Base-by-base conservation (phyloP, 257 asterid species). In the Galeopsis tetrahit region DNA sequence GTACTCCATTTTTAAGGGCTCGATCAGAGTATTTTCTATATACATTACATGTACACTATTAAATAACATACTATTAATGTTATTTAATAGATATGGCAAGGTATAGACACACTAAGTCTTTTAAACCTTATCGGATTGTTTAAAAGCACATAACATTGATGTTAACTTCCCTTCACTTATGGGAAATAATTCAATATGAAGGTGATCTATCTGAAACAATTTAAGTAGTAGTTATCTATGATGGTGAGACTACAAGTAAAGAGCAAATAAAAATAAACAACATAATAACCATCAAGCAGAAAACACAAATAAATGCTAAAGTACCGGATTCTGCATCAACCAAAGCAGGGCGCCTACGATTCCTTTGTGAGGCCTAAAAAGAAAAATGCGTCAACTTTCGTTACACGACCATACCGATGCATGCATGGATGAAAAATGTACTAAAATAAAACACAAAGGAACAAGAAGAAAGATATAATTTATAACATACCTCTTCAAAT, bases 251-350 rank as follows among this genome's bases (percentile, higher is more conserved):
- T 6, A 51, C 14, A 9, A 46, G 72, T 21, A 15, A 32, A 62
- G 39, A 11, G 53, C 64, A 43, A 32, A 32, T 8, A 34, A 57
- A 43, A 32, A 32, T 8, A 34, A 46, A 33, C 33, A 56, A 53
- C 39, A 68, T 11, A 28, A 33, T 13, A 42, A 15, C 1, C 56
- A 43, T 6, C 17, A 53, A 43, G 62, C 14, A 65, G 58, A 51
- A 36, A 36, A 14, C 10, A 74, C 44, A 48, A 7, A 33, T 5
- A 34, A 8, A 76, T 46, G 36, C 36, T 3, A 8, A 56, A 58
- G 66, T 87, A 93, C 97, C 97, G 77, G 89, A 78, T 5, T 91
- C 98, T 14, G 86, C 82, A 75, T 93, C 97, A 84, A 88, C 92
- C 76, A 90, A 89, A 17, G 78, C 10, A 11, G 81, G 10, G 43